phyloP scores from a whole-genome alignment of 2,329 filamentous ascomycete species.

The Saccharata proteae region DNA sequence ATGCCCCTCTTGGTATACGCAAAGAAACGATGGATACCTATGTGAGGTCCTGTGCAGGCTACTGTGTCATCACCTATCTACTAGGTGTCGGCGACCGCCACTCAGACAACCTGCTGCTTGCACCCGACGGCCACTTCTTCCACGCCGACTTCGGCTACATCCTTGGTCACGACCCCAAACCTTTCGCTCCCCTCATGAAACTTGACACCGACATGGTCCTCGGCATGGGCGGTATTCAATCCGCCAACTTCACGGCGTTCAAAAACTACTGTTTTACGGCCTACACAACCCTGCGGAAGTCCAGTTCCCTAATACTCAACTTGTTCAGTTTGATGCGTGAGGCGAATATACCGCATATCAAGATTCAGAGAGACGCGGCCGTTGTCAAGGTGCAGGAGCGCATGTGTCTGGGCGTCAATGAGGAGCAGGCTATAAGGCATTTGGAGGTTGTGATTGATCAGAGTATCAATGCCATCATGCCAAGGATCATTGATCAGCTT shows the following conservation, averaged over 20 bases:
- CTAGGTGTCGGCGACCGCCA: slow-evolving; percentile 93
- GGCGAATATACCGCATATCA: slow-evolving; percentile 92
- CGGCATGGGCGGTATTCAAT: slow-evolving; percentile 80
- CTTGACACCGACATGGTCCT: slow-evolving; percentile 97
- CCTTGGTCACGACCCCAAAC: slow-evolving; percentile 90
- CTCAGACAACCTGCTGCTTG: slow-evolving; percentile 84
- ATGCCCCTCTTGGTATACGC: slow-evolving; percentile 70
- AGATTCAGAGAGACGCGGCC: slow-evolving; percentile 82
- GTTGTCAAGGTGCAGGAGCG: slow-evolving; percentile 91
- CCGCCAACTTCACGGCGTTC: slow-evolving; percentile 75
- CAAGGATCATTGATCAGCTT: slow-evolving; percentile 86
- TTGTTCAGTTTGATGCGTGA: slow-evolving; percentile 95
- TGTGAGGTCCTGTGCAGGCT: slow-evolving; percentile 89
- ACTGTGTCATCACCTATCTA: slow-evolving; percentile 97
- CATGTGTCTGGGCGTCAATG: slow-evolving; percentile 80
- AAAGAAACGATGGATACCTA: slow-evolving; percentile 93
- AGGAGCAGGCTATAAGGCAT: slow-evolving; percentile 82
- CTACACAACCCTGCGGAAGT: slow-evolving; percentile 83
- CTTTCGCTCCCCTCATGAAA: slow-evolving; percentile 95
- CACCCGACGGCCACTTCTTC: slow-evolving; percentile 89
- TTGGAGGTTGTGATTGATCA: slow-evolving; percentile 87
- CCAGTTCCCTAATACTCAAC: slow-evolving; percentile 82
- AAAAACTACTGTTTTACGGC: slow-evolving; percentile 94
- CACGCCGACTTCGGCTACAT: slow-evolving; percentile 98
- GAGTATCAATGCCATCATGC: slow-evolving; percentile 77